Evolutionary conservation across 441 rosid genomes (phyloP).

Genomic region (Croton setiger): DNA sequence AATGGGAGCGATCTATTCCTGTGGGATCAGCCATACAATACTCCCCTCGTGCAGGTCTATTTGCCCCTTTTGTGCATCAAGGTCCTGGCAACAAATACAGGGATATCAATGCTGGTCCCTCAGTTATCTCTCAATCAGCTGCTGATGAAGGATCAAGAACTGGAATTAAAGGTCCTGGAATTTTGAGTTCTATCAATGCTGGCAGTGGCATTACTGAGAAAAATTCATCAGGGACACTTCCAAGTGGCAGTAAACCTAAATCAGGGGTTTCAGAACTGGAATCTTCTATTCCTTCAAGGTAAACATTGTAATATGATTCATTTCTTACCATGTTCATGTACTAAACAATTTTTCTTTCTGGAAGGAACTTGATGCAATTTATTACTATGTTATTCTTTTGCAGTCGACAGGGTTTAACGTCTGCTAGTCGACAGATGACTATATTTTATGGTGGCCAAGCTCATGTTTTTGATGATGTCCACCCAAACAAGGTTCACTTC

Average conservation of each 20-base stretch:
- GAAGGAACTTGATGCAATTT: slow-evolving; percentile 1
- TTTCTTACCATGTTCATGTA: slow-evolving; percentile 6
- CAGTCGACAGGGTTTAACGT: slow-evolving; percentile 53
- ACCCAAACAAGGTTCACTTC: slow-evolving; percentile 66
- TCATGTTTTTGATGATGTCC: slow-evolving; percentile 97
- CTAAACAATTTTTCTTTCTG: neutral
- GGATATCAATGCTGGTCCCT: slow-evolving; percentile 50
- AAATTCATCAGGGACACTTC: slow-evolving; percentile 33
- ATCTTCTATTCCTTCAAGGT: slow-evolving; percentile 60
- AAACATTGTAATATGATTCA: slow-evolving; percentile 21
- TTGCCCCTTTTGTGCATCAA: slow-evolving; percentile 52
- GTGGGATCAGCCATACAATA: slow-evolving; percentile 40
- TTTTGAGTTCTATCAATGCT: slow-evolving; percentile 47
- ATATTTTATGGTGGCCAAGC: slow-evolving; percentile 98
- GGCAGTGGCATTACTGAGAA: slow-evolving; percentile 36
- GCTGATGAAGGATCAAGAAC: slow-evolving; percentile 99
- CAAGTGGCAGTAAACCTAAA: slow-evolving; percentile 44
- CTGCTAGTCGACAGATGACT: slow-evolving; percentile 79
- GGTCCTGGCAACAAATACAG: slow-evolving; percentile 55
- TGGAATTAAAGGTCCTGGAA: slow-evolving; percentile 74
- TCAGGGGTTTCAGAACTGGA: slow-evolving; percentile 51
- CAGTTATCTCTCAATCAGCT: slow-evolving; percentile 64
- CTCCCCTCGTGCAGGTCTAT: slow-evolving; percentile 47
- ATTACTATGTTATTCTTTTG: slow-evolving; percentile 15
- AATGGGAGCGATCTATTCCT: slow-evolving; percentile 48